Percentiles rank a stretch among this genome's conserved stretches.
These are phyloP conservation scores for Fistulifera pelliculosa DNA, from an alignment of 108 stramenopile genomes.

Conservation along the genomic window DNA sequence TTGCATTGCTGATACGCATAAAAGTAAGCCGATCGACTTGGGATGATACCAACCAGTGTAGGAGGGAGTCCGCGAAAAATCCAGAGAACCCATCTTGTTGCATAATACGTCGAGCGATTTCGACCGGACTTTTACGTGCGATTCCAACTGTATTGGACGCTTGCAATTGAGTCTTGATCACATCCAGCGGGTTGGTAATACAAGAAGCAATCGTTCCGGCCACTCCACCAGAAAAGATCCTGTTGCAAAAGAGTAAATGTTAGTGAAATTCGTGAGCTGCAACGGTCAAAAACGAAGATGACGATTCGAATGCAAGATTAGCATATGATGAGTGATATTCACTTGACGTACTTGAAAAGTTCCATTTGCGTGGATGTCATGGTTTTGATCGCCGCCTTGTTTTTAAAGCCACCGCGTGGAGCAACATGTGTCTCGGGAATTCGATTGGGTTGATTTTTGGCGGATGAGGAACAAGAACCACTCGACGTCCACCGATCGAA, in stretches of 20 bases:
- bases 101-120: constrained; percentile 60
- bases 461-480: no score
- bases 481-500: constrained; percentile 4
- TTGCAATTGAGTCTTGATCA: constrained; percentile 91
- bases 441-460: neutral
- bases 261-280: neutral
- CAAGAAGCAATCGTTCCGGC: constrained; percentile 73
- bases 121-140: constrained; percentile 35
- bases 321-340: neutral
- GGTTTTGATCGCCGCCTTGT: constrained; percentile 22
- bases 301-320: neutral
- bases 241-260: constrained; percentile 12
- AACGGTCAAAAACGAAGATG: neutral
- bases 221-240: constrained; percentile 63
- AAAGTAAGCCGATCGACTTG: constrained; percentile 85
- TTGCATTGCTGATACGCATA: constrained; percentile 70
- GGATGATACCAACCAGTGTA: constrained; percentile 87
- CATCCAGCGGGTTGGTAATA: constrained; percentile 81
- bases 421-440: neutral
- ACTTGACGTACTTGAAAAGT: constrained; percentile 47
- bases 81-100: constrained; percentile 59
- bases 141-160: constrained; percentile 54
- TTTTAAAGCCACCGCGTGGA: constrained; percentile 12
- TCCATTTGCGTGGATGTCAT: constrained; percentile 61
- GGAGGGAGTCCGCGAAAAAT: constrained; percentile 72